Evolutionary conservation across 306 rosid species (phyloP).

Genomic region (Chamaecrista fasciculata): DNA sequence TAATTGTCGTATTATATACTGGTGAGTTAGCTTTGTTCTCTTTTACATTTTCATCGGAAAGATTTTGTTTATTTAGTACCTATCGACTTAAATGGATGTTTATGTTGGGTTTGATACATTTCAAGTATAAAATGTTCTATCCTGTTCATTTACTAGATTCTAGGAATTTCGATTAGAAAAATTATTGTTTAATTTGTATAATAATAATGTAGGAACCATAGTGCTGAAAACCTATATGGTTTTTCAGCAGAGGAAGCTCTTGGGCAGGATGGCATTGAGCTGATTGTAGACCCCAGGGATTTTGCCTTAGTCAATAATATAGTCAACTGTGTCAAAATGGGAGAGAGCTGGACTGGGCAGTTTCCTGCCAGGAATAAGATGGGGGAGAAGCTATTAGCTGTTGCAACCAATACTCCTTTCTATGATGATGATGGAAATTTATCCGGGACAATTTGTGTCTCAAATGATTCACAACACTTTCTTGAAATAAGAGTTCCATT

Average conservation of each 20-base stretch:
- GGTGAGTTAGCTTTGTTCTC: constrained; percentile 43
- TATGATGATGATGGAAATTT: constrained; percentile 75
- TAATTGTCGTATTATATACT: constrained; percentile 58
- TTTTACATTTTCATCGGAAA: neutral
- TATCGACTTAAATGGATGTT: constrained; percentile 11
- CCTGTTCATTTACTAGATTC: constrained; percentile 8
- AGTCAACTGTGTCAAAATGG: constrained; percentile 52
- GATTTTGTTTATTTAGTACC: neutral
- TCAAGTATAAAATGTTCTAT: constrained; percentile 23
- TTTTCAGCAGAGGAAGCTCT: constrained; percentile 81
- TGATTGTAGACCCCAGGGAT: constrained; percentile 66
- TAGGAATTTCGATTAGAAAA: constrained; percentile 6
- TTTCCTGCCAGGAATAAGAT: constrained; percentile 72
- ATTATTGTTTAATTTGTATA: constrained; percentile 18
- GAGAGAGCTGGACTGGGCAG: constrained; percentile 92
- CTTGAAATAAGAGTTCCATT: constrained; percentile 52
- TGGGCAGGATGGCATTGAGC: constrained; percentile 63
- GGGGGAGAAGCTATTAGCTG: constrained; percentile 62
- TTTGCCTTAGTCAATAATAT: constrained; percentile 48
- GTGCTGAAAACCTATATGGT: constrained; percentile 83
- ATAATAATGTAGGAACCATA: constrained; percentile 72
- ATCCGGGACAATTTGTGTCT: constrained; percentile 70
- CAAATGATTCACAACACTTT: constrained; percentile 68
- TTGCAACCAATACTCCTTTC: constrained; percentile 73
- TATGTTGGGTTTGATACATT: constrained; percentile 1